A percentile compares a stretch with the other conserved stretches of the same genome.
These are phyloP conservation scores for Gastrolobium bilobum DNA, from an alignment of 306 rosid genomes.

Conservation along the genomic window DNA sequence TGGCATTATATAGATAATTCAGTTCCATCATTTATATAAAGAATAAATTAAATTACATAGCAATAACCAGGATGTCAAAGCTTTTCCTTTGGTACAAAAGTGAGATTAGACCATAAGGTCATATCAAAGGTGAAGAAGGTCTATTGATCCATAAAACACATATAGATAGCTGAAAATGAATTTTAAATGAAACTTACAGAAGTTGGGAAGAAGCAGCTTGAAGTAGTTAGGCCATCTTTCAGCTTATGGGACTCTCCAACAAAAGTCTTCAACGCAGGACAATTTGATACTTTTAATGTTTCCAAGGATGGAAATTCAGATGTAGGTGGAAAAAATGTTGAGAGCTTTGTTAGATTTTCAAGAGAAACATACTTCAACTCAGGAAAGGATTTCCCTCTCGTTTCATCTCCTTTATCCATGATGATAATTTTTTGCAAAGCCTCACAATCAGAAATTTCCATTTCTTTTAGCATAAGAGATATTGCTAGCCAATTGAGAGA, in stretches of 20 bases:
- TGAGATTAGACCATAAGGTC: too few relatives aligned
- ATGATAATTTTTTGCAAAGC: neutral
- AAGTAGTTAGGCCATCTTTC: too few relatives aligned
- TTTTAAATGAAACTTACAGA: neutral
- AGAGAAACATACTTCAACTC: neutral
- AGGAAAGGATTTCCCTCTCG: too few relatives aligned
- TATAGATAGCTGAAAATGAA: too few relatives aligned
- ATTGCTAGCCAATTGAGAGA: neutral
- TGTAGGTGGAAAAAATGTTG: neutral
- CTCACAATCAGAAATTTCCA: conserved; percentile 1
- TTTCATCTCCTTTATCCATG: neutral
- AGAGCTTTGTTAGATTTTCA: neutral
- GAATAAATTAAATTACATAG: too few relatives aligned
- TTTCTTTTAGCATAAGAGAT: neutral
- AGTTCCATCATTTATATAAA: too few relatives aligned
- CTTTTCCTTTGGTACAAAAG: too few relatives aligned
- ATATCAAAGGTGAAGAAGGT: too few relatives aligned
- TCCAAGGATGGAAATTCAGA: conserved; percentile 14
- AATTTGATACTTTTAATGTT: neutral
- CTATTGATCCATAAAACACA: too few relatives aligned
- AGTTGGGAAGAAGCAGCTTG: neutral
- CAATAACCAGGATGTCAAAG: too few relatives aligned
- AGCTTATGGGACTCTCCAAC: neutral
- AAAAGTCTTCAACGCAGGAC: neutral
- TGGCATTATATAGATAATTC: too few relatives aligned